Percentiles rank a stretch among this genome's conserved stretches.
These are phyloP conservation scores for Zarea fungicola DNA, from an alignment of 2,329 filamentous ascomycete genomes.

Conservation along the genomic window DNA sequence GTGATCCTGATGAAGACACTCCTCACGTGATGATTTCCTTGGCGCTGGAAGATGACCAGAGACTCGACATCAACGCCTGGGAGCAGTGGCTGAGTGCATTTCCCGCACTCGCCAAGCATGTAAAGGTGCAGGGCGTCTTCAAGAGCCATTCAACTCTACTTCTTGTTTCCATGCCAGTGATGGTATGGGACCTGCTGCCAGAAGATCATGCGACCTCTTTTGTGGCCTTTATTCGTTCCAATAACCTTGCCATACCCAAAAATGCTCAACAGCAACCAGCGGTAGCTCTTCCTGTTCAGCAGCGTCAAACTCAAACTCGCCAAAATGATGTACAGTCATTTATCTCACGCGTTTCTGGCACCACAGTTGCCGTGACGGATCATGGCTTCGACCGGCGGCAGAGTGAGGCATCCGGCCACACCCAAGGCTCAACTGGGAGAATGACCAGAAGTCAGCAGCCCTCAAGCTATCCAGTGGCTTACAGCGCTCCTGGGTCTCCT, in stretches of 20 bases:
- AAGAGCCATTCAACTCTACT: conserved; percentile 57
- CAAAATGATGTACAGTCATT: conserved; percentile 24
- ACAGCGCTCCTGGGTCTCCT: conserved; percentile 6
- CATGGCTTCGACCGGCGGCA: conserved; percentile 11
- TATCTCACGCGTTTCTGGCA: conserved; percentile 28
- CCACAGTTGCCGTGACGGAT: conserved; percentile 29
- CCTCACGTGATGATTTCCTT: conserved; percentile 59
- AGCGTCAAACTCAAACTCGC: conserved; percentile 18
- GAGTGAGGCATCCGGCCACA: background rate
- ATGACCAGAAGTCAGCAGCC: conserved; percentile 3
- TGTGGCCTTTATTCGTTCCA: conserved; percentile 53
- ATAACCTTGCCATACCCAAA: conserved; percentile 42
- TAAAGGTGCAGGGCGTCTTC: conserved; percentile 57
- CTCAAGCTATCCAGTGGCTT: background rate
- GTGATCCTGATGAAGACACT: conserved; percentile 48
- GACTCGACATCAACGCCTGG: conserved; percentile 53
- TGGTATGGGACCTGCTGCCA: conserved; percentile 55
- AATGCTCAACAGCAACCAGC: conserved; percentile 13
- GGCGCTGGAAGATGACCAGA: conserved; percentile 53
- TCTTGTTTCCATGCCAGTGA: conserved; percentile 52
- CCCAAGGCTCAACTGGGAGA: background rate
- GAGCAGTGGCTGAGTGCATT: conserved; percentile 52
- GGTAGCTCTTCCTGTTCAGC: conserved; percentile 19
- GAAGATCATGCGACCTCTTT: conserved; percentile 54
- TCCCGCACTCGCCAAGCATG: conserved; percentile 53